Evolutionary conservation across 108 stramenopile genomes (phyloP).

Genomic region (Aurantiochytrium sp.): DNA sequence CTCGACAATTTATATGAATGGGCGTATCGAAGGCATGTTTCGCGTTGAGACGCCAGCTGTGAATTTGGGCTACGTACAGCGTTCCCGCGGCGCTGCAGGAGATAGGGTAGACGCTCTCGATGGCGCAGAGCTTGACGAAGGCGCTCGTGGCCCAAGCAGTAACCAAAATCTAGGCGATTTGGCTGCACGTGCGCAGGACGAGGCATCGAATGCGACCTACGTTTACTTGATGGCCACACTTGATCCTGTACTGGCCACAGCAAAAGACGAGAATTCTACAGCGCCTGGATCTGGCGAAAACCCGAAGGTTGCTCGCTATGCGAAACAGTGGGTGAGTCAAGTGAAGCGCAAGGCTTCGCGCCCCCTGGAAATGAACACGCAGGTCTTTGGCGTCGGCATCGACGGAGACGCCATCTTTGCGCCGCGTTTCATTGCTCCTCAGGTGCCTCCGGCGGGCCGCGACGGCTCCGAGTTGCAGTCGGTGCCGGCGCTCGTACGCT

Average conservation of each 20-base stretch:
- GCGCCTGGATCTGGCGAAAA: not conserved
- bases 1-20: constrained; percentile 45
- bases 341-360: not conserved
- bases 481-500: constrained; percentile 43
- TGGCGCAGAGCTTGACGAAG: constrained; percentile 18
- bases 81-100: not conserved
- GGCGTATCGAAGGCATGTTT: constrained; percentile 56
- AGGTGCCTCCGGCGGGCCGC: not conserved
- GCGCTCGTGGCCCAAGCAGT: constrained; percentile 24
- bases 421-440: not conserved
- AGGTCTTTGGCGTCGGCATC: not conserved
- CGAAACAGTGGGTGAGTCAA: not conserved
- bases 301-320: not conserved
- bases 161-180: not conserved
- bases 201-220: constrained; percentile 19
- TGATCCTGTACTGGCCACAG: constrained; percentile 25
- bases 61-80: constrained; percentile 52
- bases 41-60: constrained; percentile 48
- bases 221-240: constrained; percentile 26
- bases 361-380: not conserved
- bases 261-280: not conserved
- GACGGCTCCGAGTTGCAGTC: constrained; percentile 13
- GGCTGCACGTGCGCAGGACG: not conserved
- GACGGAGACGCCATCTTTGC: not conserved
- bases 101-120: constrained; percentile 5